Evolutionary conservation across 176 grass and related monocot species (phyloP).

Genomic region (Zizania latifolia): DNA sequence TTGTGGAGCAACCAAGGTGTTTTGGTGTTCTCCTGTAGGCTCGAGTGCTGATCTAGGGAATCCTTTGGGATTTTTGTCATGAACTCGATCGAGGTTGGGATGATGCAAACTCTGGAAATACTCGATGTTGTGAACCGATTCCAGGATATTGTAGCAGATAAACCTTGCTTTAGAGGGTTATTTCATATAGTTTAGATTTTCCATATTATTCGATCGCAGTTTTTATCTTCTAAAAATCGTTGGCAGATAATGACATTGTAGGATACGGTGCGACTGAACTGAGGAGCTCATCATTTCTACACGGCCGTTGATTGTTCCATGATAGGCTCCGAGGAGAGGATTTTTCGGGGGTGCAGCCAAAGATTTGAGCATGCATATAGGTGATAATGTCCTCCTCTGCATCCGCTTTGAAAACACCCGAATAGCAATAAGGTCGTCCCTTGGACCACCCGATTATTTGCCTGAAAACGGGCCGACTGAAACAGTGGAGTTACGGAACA

Average conservation of each 20-base stretch:
- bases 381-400: too few species aligned
- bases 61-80: background rate
- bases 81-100: background rate
- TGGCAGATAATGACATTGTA: background rate
- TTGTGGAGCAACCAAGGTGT: slow-evolving; percentile 33
- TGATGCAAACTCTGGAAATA: too few species aligned
- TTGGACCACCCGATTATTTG: too few species aligned
- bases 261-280: background rate
- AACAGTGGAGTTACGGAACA: too few species aligned
- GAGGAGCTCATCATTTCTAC: background rate
- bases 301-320: background rate
- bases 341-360: slow-evolving; percentile 31
- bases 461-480: too few species aligned
- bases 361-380: slow-evolving; percentile 12
- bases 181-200: background rate
- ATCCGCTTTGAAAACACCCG: too few species aligned
- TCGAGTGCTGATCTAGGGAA: background rate
- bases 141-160: background rate
- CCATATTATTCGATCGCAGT: too few species aligned
- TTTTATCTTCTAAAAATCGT: too few species aligned
- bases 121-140: background rate
- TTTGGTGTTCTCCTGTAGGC: slow-evolving; percentile 15
- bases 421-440: too few species aligned
- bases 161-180: too few species aligned
- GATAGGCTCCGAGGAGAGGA: background rate